These are phyloP conservation scores for Vitis hybrid DNA, from an alignment of 177 flowering plant species.

Conservation along the genomic window DNA sequence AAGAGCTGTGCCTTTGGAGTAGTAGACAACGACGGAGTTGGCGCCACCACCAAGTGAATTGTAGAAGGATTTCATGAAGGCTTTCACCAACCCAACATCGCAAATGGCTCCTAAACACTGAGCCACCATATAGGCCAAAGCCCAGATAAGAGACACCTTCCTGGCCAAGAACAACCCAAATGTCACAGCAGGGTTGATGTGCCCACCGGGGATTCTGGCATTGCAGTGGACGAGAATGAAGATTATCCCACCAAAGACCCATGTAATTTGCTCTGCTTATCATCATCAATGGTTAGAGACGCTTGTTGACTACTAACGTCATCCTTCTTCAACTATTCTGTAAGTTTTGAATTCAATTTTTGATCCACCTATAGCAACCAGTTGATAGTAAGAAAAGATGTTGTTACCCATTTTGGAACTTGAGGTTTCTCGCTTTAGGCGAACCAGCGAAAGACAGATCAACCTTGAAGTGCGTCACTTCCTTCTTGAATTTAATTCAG, in stretches of 20 bases:
- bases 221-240: background rate
- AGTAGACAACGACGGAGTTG: conserved; percentile 52
- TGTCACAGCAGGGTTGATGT: conserved; percentile 80
- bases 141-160: conserved; percentile 72
- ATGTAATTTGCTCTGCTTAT: conserved; percentile 47
- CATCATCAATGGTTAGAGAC: conserved; percentile 54
- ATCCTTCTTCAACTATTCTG: conserved; percentile 63
- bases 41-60: conserved; percentile 64
- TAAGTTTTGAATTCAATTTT: conserved; percentile 57
- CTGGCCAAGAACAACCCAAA: conserved; percentile 77
- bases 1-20: conserved; percentile 68
- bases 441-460: too few species aligned
- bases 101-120: conserved; percentile 75
- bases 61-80: conserved; percentile 63
- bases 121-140: conserved; percentile 70
- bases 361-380: conserved; percentile 25
- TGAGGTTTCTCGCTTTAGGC: conserved; percentile 27
- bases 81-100: conserved; percentile 79
- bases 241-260: conserved; percentile 33
- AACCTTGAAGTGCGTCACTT: too few species aligned
- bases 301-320: conserved; percentile 31
- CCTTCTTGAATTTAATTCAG: too few species aligned
- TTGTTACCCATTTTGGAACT: conserved; percentile 93
- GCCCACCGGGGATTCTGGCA: conserved; percentile 38
- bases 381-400: conserved; percentile 85